Conservation (phyloP, 257 asterid genomes). For the Solanum virginianum region DNA sequence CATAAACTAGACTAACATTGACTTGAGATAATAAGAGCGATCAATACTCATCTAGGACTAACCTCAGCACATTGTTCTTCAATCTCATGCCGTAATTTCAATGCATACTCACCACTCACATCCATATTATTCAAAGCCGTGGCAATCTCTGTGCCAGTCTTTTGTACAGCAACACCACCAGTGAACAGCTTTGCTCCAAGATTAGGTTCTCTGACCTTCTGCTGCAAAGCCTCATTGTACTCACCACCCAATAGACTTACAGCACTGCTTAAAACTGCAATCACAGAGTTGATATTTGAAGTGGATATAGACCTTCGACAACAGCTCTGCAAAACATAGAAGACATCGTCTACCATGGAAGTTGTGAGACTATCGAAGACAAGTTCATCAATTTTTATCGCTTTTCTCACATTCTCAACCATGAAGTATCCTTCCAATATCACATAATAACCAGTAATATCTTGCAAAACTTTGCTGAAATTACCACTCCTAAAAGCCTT, state of each 20-base stretch:
- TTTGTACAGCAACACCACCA: slow-evolving; percentile 87
- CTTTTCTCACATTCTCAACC: slow-evolving; percentile 98
- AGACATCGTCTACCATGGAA: slow-evolving; percentile 96
- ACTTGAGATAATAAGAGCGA: neutral
- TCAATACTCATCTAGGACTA: slow-evolving; percentile 3
- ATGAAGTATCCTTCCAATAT: slow-evolving; percentile 89
- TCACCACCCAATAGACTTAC: slow-evolving; percentile 85
- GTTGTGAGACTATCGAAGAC: slow-evolving; percentile 88
- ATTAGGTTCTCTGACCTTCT: slow-evolving; percentile 77
- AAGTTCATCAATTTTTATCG: slow-evolving; percentile 80
- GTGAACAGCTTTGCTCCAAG: slow-evolving; percentile 77
- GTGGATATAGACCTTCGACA: slow-evolving; percentile 86
- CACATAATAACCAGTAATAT: slow-evolving; percentile 77
- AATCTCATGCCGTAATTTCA: slow-evolving; percentile 78
- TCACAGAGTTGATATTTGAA: slow-evolving; percentile 72
- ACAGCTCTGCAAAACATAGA: slow-evolving; percentile 93
- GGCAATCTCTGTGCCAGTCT: slow-evolving; percentile 84
- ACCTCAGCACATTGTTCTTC: slow-evolving; percentile 93
- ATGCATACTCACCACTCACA: slow-evolving; percentile 79
- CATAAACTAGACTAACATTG: neutral
- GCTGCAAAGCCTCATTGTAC: slow-evolving; percentile 84
- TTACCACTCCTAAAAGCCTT: slow-evolving; percentile 91
- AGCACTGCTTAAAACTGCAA: slow-evolving; percentile 75
- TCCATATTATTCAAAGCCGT: slow-evolving; percentile 89
- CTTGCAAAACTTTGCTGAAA: slow-evolving; percentile 78